Evolutionary conservation across 306 rosid genomes (phyloP), one percentile per base, ranked within the genome.

Genomic region (Prunus kanzakura): DNA sequence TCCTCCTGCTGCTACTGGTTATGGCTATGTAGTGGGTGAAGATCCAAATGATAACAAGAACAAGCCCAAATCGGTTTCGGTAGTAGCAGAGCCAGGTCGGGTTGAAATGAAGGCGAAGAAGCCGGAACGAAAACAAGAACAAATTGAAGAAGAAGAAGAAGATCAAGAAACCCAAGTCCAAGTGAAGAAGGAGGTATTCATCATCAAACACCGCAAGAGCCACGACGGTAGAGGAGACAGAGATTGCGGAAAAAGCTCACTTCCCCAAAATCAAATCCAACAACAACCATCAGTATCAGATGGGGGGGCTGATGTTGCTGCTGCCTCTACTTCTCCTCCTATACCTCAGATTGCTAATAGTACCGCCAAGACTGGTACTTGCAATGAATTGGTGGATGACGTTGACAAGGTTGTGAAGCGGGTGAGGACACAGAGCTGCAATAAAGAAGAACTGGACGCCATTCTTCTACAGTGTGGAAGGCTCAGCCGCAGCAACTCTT

Each of bases 381-480:
- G 29, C 23, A 29, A 55, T 27, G 76, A 68, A 63, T 43, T 67
- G 2, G 0, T 20, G 38, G 80, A 66, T 11, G 76, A 63, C 71
- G 73, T 41, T 10, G 67, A 69, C 78, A 78, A 78, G 63, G 50
- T 64, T 35, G 23, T 11, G 49, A 81, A 69, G 47, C 88, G 84
- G 45, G 93, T 88, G 69, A 86, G 93, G 83, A 90, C 99, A 47
- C 89, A 93, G 19, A 95, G 96, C 89, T 92, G 97, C 81, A 92
- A 94, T 3, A 92, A 90, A 35, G 97, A 95, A 70, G 97, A 96
- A 71, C 93, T 92, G 51, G 99, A 96, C 77, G 99, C 97, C 46
- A 96, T 96, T 79, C 85, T 96, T 5, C 88, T 96, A 25, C 99
- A 92, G 77, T 92, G 99, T 77, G 99, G 99, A 11, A 84, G 97